Evolutionary conservation across 2,329 filamentous ascomycete species (phyloP).

Genomic region (Magnaporthiopsis incrustans): DNA sequence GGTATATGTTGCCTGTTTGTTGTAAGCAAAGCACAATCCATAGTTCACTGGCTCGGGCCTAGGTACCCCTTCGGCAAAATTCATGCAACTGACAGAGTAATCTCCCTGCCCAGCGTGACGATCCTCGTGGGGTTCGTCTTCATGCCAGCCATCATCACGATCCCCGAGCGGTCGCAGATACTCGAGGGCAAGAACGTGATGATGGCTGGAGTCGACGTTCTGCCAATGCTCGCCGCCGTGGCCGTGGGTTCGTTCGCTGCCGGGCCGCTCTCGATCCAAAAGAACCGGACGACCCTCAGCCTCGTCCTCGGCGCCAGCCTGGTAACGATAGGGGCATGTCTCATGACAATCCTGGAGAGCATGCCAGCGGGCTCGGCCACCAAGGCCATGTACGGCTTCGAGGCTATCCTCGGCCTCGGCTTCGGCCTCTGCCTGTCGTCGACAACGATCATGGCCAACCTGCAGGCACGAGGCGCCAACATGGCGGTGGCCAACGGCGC

Average conservation of each 20-base stretch:
- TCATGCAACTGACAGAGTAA: background rate
- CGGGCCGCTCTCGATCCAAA: conserved; percentile 43
- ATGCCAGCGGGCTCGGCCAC: conserved; percentile 16
- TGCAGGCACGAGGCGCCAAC: conserved; percentile 38
- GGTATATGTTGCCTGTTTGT: conserved; percentile 41
- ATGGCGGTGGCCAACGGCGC: conserved; percentile 52
- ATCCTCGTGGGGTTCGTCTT: conserved; percentile 50
- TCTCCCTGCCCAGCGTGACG: conserved; percentile 34
- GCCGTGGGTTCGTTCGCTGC: conserved; percentile 49
- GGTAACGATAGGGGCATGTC: conserved; percentile 42
- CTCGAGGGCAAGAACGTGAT: conserved; percentile 45
- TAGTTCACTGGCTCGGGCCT: background rate
- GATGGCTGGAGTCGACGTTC: conserved; percentile 46
- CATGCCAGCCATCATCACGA: conserved; percentile 47
- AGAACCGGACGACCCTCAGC: conserved; percentile 45
- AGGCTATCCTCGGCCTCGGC: conserved; percentile 49
- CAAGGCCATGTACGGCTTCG: conserved; percentile 42
- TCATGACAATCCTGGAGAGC: conserved; percentile 37
- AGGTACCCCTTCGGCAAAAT: background rate
- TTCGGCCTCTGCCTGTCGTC: conserved; percentile 50
- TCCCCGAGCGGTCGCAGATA: conserved; percentile 54
- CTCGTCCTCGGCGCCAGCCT: conserved; percentile 40
- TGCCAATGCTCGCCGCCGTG: conserved; percentile 50
- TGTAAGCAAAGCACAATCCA: conserved; percentile 24
- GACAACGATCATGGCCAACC: conserved; percentile 48